phyloP scores from a whole-genome alignment of 257 asterid genomes.

The Solanum microdontum region DNA sequence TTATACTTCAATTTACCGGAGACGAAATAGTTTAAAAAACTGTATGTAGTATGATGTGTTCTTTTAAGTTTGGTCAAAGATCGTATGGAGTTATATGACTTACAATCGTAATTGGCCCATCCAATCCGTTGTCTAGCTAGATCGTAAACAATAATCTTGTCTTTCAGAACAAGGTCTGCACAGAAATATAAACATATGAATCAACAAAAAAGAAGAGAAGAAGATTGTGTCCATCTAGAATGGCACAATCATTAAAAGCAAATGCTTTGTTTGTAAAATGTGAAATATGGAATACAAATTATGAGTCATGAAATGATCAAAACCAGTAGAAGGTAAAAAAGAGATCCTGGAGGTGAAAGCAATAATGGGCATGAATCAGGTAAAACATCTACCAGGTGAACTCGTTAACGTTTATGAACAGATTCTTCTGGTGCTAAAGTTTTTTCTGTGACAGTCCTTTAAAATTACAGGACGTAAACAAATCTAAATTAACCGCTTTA shows the following conservation, averaged over 20 bases:
- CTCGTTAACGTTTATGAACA: background rate
- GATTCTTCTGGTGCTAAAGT: background rate
- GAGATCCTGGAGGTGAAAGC: background rate
- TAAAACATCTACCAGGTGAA: background rate
- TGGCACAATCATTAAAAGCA: background rate
- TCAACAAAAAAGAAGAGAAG: background rate
- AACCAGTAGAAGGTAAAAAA: background rate
- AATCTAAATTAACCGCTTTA: background rate
- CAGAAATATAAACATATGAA: background rate
- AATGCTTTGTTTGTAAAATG: background rate
- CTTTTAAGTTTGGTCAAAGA: background rate
- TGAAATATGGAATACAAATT: background rate
- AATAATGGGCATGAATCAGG: background rate
- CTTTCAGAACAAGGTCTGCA: slow-evolving; percentile 86
- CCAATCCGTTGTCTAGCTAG: slow-evolving; percentile 71
- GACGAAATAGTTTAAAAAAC: background rate
- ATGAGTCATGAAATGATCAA: background rate
- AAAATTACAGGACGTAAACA: background rate
- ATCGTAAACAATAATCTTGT: slow-evolving; percentile 84
- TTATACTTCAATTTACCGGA: background rate
- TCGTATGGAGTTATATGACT: slow-evolving; percentile 18
- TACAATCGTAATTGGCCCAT: slow-evolving; percentile 91
- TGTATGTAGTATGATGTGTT: background rate
- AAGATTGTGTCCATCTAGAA: background rate
- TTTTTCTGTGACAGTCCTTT: background rate